Base-by-base conservation (phyloP, 176 grass and related monocot species). In the Microstegium vimineum region DNA sequence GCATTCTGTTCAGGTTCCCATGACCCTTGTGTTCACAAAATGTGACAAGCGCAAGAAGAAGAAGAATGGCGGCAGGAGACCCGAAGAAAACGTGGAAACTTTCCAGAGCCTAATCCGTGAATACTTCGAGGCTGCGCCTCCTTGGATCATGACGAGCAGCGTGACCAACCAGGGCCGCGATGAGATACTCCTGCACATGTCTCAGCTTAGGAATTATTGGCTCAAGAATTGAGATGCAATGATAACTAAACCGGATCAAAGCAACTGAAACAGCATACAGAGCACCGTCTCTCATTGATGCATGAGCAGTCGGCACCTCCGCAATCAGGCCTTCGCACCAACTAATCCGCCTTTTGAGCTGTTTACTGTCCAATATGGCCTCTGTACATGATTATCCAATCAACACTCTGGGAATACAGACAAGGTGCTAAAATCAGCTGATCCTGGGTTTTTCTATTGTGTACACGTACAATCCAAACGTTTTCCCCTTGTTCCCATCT, bases 11-110 rank as follows among this genome's bases (percentile, higher is more conserved):
- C 85, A 99, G 96, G 90, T 99, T 36, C 96, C 96, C 6, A 99
- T 95, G 96, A 99, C 92, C 5, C 60, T 99, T 2, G 86, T 99
- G 30, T 99, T 99, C 87, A 99, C 96, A 2, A 99, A 99, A 80
- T 99, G 96, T 66, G 96, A 99, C 83, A 99, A 99, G 35, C 89
- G 96, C 56, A 93, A 90, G 88, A 99, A 98, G 87, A 98, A 91
- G 87, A 99, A 95, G 63, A 99, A 93, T 4, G 93, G 96, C 1
- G 96, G 91, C 32, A 95, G 82, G 74, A 93, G 89, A 85, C 89
- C 96, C 0, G 96, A 98, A 91, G 96, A 98, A 89, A 93, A 98
- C 47, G 78, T 90, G 33, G 90, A 91, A 76, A 70, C 78, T 51
- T 98, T 95, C 85, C 90, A 93, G 76, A 66, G 38, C 65, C 85